Base-by-base conservation (phyloP, 1,139 yeast species). In the Hemisphaericaspora xylanilytica region DNA sequence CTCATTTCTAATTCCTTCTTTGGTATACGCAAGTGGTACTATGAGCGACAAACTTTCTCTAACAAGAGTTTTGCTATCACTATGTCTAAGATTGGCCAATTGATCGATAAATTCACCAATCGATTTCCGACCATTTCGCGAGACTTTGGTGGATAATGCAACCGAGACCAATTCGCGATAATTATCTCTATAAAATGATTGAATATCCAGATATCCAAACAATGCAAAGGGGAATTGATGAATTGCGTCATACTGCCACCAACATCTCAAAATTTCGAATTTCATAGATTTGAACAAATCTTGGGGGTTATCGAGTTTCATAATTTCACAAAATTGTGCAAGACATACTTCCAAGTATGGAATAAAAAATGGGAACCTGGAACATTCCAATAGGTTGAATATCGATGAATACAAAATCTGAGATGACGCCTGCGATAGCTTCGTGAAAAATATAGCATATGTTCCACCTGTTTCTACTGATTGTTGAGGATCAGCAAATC, bases 1-100 rank as follows among this genome's bases (percentile, higher is more conserved):
- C 1, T 58, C 57, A 37, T 65, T 65, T 29, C 73, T 57, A 1
- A 59, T 45, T 0, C 83, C 82, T 18, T 63, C 60, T 11, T 55
- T 56, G 0, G 75, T 53, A 46, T 66, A 78, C 0, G 83, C 63
- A 9, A 79, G 51, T 0, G 82, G 70, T 1, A 78, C 55, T 40
- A 53, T 45, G 14, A 56, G 43, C 1, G 76, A 63, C 21, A 75
- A 48, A 21, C 74, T 53, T 10, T 63, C 66, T 4, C 51, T 42
- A 2, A 68, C 46, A 5, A 74, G 36, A 10, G 61, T 31, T 6
- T 32, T 40, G 0, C 41, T 13, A 12, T 50, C 51, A 13, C 40
- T 14, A 16, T 42, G 36, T 41, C 48, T 48, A 36, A 46, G 41
- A 39, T 45, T 39, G 34, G 54, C 41, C 46, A 59, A 48, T 35